Percentiles rank a stretch among this genome's conserved stretches.
Conservation (phyloP, 441 rosid genomes). For the Cnidoscolus chayamansa region DNA sequence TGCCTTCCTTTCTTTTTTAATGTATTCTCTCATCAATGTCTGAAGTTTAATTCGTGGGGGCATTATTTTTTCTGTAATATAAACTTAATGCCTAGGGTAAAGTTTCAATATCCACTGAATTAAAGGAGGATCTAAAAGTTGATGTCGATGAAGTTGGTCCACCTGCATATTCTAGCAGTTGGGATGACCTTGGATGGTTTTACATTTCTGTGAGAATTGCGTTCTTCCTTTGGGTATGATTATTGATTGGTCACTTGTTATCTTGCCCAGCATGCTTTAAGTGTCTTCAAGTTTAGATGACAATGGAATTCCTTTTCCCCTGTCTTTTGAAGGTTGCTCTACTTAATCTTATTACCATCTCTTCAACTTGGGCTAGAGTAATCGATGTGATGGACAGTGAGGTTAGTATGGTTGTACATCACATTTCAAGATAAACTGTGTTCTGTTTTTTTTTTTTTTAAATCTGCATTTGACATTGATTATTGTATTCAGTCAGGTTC, state of each 20-base stretch:
- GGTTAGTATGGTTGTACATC: constrained; percentile 41
- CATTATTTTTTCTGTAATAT: constrained; percentile 2
- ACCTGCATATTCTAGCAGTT: constrained; percentile 36
- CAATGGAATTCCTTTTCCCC: background rate
- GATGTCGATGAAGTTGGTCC: constrained; percentile 30
- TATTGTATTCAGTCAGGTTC: constrained; percentile 82
- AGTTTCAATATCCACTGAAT: constrained; percentile 34
- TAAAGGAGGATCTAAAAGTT: constrained; percentile 34
- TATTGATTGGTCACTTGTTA: constrained; percentile 8
- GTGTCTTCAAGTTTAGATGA: constrained; percentile 16
- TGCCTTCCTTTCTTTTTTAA: background rate
- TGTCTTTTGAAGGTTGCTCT: constrained; percentile 59
- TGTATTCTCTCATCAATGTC: background rate
- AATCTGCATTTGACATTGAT: constrained; percentile 30
- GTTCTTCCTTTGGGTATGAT: constrained; percentile 84
- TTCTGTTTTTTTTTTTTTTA: background rate
- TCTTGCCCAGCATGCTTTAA: background rate
- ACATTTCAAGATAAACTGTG: constrained; percentile 3
- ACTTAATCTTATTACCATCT: constrained; percentile 86
- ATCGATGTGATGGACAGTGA: constrained; percentile 91
- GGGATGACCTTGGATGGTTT: constrained; percentile 64
- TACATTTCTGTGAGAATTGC: constrained; percentile 77
- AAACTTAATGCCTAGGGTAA: constrained; percentile 41
- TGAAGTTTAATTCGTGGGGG: background rate
- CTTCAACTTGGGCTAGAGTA: constrained; percentile 95